Evolutionary conservation across 768 basidiomycete genomes (phyloP).

Genomic region (Leucocoprinus birnbaumii): DNA sequence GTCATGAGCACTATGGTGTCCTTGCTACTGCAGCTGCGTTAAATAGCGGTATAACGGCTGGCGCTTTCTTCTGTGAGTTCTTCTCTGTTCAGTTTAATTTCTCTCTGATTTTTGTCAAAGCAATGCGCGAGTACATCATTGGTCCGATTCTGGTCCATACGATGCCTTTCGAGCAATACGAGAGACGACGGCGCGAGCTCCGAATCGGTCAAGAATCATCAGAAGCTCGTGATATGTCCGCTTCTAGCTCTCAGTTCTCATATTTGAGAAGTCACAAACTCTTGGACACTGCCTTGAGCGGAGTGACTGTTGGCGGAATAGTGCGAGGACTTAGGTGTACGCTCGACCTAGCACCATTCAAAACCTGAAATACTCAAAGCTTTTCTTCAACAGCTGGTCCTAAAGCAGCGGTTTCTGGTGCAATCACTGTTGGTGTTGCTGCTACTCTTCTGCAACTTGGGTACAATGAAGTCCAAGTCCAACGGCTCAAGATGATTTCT

Average conservation of each 20-base stretch:
- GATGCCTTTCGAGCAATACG: conserved; percentile 46
- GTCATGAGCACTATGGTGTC: conserved; percentile 42
- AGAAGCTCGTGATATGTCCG: conserved; percentile 22
- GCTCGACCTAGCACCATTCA: conserved; percentile 20
- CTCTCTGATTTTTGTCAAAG: conserved; percentile 32
- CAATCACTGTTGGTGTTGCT: conserved; percentile 52
- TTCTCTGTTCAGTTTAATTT: not conserved
- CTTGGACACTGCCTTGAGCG: conserved; percentile 73
- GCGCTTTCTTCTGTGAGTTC: conserved; percentile 75
- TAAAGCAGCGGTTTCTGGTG: conserved; percentile 54
- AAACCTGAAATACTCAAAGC: not conserved
- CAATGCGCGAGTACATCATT: conserved; percentile 72
- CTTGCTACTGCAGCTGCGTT: conserved; percentile 60
- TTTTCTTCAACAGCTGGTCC: conserved; percentile 51
- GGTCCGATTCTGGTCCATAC: conserved; percentile 54
- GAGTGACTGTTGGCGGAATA: conserved; percentile 62
- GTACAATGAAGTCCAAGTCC: conserved; percentile 66
- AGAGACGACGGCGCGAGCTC: conserved; percentile 33
- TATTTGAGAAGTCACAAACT: conserved; percentile 52
- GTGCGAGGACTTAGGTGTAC: conserved; percentile 55
- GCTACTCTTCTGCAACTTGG: conserved; percentile 64
- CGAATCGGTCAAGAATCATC: conserved; percentile 16
- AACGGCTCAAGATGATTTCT: conserved; percentile 57
- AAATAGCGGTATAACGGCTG: conserved; percentile 70
- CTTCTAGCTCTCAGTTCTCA: conserved; percentile 35